Conservation (phyloP, 2,329 filamentous ascomycete genomes). For the Onygenales sp. region DNA sequence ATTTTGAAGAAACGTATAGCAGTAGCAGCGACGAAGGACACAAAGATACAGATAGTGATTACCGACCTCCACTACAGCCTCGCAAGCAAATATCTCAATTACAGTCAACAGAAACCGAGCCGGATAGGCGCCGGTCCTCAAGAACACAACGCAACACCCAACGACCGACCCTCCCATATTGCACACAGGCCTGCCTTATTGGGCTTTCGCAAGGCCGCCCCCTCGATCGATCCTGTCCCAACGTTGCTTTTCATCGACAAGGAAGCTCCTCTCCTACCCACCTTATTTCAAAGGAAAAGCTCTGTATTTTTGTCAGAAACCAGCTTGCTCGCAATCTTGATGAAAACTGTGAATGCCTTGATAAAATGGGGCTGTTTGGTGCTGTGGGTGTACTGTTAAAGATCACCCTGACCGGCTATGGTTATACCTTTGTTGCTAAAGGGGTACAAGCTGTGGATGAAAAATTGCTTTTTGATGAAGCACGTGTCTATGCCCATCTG, state of each 20-base stretch:
- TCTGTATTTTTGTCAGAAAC: neutral
- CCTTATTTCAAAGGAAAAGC: neutral
- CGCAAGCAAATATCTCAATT: neutral
- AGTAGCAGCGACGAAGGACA: neutral
- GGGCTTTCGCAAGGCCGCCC: neutral
- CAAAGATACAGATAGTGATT: neutral
- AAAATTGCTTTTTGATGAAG: neutral
- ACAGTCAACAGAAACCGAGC: neutral
- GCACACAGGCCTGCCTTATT: neutral
- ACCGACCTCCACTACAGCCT: neutral
- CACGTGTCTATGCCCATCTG: neutral
- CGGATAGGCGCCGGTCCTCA: neutral
- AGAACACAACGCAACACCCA: neutral
- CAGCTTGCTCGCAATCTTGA: neutral
- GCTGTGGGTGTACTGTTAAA: conserved; percentile 2
- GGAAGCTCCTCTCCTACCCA: neutral
- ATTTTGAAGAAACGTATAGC: neutral
- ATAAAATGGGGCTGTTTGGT: neutral
- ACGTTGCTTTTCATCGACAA: neutral
- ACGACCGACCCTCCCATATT: neutral
- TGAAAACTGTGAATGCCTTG: neutral
- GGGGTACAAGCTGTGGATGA: neutral
- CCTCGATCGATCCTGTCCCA: neutral
- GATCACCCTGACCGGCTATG: neutral
- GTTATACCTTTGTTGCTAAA: conserved; percentile 4